Conservation (phyloP, 2,329 filamentous ascomycete species). For the Lithohypha guttulata region DNA sequence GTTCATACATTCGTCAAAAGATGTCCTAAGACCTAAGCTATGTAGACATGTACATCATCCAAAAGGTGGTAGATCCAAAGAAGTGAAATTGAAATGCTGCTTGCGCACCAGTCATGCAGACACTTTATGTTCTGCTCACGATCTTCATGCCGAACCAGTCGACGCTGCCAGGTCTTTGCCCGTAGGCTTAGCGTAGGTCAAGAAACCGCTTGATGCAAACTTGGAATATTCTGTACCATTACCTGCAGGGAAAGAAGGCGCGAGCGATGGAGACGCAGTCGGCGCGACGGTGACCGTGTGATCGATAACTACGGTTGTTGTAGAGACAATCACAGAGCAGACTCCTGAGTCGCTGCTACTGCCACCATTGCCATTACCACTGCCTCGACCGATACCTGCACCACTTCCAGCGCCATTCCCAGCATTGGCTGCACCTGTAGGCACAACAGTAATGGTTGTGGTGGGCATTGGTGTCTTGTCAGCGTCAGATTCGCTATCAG, state of each 20-base stretch:
- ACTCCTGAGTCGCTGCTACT: not conserved
- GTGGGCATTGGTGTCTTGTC: not conserved
- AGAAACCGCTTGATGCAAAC: conserved; percentile 3
- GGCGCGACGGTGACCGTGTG: conserved; percentile 7
- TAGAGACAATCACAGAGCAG: conserved; percentile 3
- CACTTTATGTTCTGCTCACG: too few relatives aligned
- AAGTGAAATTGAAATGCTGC: not conserved
- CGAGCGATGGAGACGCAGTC: not conserved
- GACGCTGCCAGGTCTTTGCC: not conserved
- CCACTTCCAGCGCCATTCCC: not conserved
- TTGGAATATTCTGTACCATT: conserved; percentile 5
- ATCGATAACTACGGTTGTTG: conserved; percentile 4
- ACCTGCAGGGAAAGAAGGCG: not conserved
- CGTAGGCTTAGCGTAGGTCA: not conserved
- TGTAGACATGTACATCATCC: not conserved
- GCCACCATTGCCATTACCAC: not conserved
- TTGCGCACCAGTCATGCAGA: too few relatives aligned
- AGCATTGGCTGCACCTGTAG: not conserved
- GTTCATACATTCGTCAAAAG: not conserved
- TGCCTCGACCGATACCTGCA: not conserved
- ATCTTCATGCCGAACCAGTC: not conserved
- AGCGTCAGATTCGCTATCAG: not conserved
- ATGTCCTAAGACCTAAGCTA: not conserved
- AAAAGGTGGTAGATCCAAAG: conserved; percentile 1
- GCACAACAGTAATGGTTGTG: not conserved